Base-by-base conservation (phyloP, 2,329 filamentous ascomycete genomes). In the Colletotrichum sp. region DNA sequence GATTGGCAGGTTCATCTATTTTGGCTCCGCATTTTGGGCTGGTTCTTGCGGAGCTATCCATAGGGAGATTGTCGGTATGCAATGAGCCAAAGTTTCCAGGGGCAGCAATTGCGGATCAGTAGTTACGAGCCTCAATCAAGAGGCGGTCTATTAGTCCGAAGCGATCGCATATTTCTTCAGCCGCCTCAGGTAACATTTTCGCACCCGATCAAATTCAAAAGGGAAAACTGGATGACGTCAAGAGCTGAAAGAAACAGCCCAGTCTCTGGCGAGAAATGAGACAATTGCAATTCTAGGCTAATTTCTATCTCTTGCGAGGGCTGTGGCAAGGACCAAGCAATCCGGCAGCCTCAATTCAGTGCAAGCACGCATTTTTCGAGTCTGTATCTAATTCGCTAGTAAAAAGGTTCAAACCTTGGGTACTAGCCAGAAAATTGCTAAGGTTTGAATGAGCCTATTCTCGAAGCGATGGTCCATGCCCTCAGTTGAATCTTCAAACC, bases 161-260 rank as follows among this genome's bases (percentile, higher is more conserved):
- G 39, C 9, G 3, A 7, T 12, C 11, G 39, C 39, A 11, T 12
- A 1, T 49, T 49, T 7, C 3, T n/a, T 12, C 39, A n/a, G 39
- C 9, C 19, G 9, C 19, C 9, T n/a, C 39, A 49, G 9, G 2
- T 49, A 49, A 12, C 9, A 49, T 3, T 49, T n/a, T n/a, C 19
- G 19, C 5, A 3, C 8, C 5, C 19, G 19, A 9, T n/a, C 5
- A n/a, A 5, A 44, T 44, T 2, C 8, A 0, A n/a, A 8, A 8
- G 5, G 5, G 8, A 44, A 3, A 6, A 11, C 5, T 6, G 8
- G 5, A 11, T 9, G 19, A 12, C 19, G 39, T 44, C 39, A 44
- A 44, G 0, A 12, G 5, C 3, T 9, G 19, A 44, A n/a, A 44
- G 16, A 11, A n/a, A 16, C 5, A 9, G 19, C 5, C 39, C 7